Evolutionary conservation across 2,329 filamentous ascomycete species (phyloP).

Genomic region (Xylaria sp.): DNA sequence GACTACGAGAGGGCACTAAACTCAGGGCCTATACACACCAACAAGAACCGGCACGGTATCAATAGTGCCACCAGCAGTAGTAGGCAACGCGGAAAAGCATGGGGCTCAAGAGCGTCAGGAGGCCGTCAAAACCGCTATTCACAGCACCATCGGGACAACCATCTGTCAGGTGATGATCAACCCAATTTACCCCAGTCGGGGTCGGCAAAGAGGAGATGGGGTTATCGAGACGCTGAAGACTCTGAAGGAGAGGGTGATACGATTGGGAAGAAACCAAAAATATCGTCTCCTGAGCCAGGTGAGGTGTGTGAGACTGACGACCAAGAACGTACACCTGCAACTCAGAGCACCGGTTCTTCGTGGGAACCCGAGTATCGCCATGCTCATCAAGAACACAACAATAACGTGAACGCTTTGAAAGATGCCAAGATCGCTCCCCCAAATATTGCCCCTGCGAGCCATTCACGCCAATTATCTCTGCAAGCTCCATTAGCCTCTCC

Average conservation of each 20-base stretch:
- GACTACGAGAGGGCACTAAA: conserved; percentile 31
- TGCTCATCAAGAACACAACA: background rate
- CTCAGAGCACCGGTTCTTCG: conserved; percentile 9
- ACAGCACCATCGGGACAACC: conserved; percentile 12
- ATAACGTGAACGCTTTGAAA: background rate
- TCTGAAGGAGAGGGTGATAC: background rate
- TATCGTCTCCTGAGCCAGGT: conserved; percentile 37
- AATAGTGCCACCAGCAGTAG: background rate
- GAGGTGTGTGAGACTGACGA: conserved; percentile 32
- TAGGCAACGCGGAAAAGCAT: conserved; percentile 23
- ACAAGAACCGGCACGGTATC: conserved; percentile 27
- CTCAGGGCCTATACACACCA: conserved; percentile 21
- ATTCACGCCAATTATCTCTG: background rate
- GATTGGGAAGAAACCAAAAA: conserved; percentile 28
- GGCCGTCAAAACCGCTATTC: conserved; percentile 1
- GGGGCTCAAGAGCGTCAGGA: conserved; percentile 2
- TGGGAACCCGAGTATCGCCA: conserved; percentile 10
- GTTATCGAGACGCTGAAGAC: conserved; percentile 4
- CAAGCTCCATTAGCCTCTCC: conserved; percentile 16
- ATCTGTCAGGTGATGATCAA: conserved; percentile 1
- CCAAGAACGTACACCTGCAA: conserved; percentile 7
- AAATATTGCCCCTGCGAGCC: background rate
- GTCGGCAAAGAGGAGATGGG: conserved; percentile 33
- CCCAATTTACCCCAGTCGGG: conserved; percentile 4
- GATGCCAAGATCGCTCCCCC: background rate